Conservation (phyloP, 1,139 yeast genomes). For the Yamadazyma mexicana region DNA sequence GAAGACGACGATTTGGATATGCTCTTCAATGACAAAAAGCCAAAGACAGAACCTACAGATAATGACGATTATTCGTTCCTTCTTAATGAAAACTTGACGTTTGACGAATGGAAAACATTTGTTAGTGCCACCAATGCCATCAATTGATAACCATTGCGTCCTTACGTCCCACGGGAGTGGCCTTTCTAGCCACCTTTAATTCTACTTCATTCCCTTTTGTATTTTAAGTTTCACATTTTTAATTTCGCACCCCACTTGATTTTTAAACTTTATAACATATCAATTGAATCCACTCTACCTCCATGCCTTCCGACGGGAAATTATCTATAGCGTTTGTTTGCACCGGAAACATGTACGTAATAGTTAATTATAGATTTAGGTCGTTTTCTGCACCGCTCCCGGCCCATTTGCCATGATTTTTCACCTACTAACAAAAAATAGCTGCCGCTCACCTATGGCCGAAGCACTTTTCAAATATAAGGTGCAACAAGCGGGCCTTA, state of each 20-base stretch:
- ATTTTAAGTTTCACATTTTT: background rate
- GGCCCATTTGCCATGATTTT: no score
- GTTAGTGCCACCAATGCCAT: background rate
- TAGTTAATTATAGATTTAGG: background rate
- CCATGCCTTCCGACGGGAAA: conserved; percentile 2
- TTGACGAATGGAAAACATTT: conserved; percentile 38
- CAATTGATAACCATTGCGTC: no score
- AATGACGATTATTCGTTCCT: conserved; percentile 22
- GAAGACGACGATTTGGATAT: conserved; percentile 32
- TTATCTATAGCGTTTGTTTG: conserved; percentile 85
- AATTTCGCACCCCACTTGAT: no score
- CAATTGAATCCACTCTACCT: no score
- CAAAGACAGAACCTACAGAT: conserved; percentile 15
- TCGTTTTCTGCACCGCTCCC: no score
- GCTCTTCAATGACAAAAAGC: conserved; percentile 38
- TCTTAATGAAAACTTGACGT: conserved; percentile 33
- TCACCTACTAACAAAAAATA: conserved; percentile 17
- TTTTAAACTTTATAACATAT: no score
- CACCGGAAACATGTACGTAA: conserved; percentile 79
- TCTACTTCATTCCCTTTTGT: background rate
- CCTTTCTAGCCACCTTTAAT: background rate
- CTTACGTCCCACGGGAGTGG: no score
- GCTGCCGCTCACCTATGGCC: conserved; percentile 98
- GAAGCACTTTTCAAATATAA: conserved; percentile 81
- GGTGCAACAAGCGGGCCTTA: conserved; percentile 51